These are phyloP conservation scores for Daldinia grandis DNA, from an alignment of 495 filamentous ascomycete genomes.

Conservation along the genomic window DNA sequence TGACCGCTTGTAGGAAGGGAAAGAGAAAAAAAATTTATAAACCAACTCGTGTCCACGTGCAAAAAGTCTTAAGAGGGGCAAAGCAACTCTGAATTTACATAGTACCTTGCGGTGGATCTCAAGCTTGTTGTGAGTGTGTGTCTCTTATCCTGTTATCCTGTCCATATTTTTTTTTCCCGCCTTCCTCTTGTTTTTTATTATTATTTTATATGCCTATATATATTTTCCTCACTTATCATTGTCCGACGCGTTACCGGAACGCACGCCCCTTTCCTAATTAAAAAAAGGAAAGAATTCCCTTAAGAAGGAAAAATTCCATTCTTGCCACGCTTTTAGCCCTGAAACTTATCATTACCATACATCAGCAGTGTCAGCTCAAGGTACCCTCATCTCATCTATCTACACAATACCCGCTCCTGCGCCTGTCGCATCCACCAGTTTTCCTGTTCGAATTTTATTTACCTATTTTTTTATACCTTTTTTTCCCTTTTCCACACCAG, in stretches of 20 bases:
- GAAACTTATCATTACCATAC: slow-evolving; percentile 26
- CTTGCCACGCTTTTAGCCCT: slow-evolving; percentile 33
- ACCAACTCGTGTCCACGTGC: slow-evolving; percentile 41
- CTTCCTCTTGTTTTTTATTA: slow-evolving; percentile 34
- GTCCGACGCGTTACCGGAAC: slow-evolving; percentile 36
- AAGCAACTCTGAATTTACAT: slow-evolving; percentile 35
- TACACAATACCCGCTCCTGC: slow-evolving; percentile 10
- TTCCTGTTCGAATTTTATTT: slow-evolving; percentile 33
- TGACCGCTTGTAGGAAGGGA: slow-evolving; percentile 37
- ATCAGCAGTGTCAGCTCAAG: slow-evolving; percentile 33
- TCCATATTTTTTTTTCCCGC: slow-evolving; percentile 41
- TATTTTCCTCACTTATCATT: slow-evolving; percentile 14
- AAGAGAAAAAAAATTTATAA: slow-evolving; percentile 29
- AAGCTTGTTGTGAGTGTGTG: slow-evolving; percentile 40
- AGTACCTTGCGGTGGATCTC: slow-evolving; percentile 39
- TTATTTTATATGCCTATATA: slow-evolving; percentile 9
- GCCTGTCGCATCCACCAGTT: slow-evolving; percentile 34
- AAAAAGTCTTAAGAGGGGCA: slow-evolving; percentile 35
- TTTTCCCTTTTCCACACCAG: slow-evolving; percentile 22
- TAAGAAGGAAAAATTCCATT: slow-evolving; percentile 27
- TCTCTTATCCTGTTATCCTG: slow-evolving; percentile 24
- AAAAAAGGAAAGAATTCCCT: slow-evolving; percentile 11
- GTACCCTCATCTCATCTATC: slow-evolving; percentile 33
- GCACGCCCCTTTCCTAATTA: slow-evolving; percentile 20
- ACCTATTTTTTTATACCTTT: slow-evolving; percentile 23